Percentiles rank a stretch among this genome's conserved stretches.
Conservation (phyloP, 2,329 filamentous ascomycete species). For the Penicillium sp. region DNA sequence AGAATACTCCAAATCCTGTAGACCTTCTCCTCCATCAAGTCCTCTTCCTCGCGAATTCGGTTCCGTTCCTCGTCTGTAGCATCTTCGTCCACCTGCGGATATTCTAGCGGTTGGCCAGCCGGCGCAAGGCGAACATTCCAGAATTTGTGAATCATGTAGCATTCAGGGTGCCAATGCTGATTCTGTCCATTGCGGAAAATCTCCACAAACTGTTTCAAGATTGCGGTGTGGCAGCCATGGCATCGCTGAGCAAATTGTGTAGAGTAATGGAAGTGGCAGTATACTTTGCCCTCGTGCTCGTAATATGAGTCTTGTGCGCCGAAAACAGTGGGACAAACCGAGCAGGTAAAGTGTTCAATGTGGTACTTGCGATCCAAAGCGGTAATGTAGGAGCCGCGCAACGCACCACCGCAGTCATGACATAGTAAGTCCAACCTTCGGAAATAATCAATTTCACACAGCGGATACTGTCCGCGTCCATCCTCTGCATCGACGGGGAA, state of each 20-base stretch:
- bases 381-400: slow-evolving; percentile 97
- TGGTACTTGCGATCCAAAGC: slow-evolving; percentile 98
- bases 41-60: slow-evolving; percentile 80
- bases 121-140: slow-evolving; percentile 92
- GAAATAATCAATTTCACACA: slow-evolving; percentile 99
- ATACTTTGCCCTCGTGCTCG: slow-evolving; percentile 94
- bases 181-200: slow-evolving; percentile 98
- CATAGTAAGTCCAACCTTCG: slow-evolving; percentile 88
- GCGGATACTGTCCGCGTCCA: slow-evolving; percentile 81
- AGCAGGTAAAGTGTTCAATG: slow-evolving; percentile 98
- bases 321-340: slow-evolving; percentile 95
- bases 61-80: slow-evolving; percentile 73
- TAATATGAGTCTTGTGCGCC: slow-evolving; percentile 98
- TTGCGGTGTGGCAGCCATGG: slow-evolving; percentile 95
- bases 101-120: slow-evolving; percentile 58
- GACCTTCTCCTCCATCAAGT: slow-evolving; percentile 96
- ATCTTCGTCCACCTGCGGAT: slow-evolving; percentile 54
- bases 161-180: slow-evolving; percentile 99
- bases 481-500: slow-evolving; percentile 94
- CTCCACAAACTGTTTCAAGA: slow-evolving; percentile 98
- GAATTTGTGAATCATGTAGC: slow-evolving; percentile 99
- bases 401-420: slow-evolving; percentile 86
- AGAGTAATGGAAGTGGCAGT: slow-evolving; percentile 98
- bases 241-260: slow-evolving; percentile 96
- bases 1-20: slow-evolving; percentile 98